Evolutionary conservation across 1,284 basidiomycete species (phyloP).

Genomic region (Pseudozyma flocculosa): DNA sequence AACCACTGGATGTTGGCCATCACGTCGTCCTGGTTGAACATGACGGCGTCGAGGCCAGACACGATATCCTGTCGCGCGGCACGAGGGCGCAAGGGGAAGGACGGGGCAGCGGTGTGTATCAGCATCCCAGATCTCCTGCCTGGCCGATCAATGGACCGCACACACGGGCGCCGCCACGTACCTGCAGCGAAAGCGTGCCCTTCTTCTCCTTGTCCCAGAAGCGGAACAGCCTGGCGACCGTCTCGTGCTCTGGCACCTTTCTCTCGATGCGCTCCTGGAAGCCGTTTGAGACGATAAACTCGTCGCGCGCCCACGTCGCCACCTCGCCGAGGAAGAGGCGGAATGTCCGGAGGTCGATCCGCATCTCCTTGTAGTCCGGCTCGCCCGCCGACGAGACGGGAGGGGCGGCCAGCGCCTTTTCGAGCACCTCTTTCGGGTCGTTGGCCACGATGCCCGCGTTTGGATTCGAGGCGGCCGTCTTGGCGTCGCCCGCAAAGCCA

Average conservation of each 20-base stretch:
- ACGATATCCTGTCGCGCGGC: conserved; percentile 75
- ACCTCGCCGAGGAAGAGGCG: conserved; percentile 86
- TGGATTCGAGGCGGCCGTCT: conserved; percentile 6
- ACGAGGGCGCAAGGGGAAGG: no score
- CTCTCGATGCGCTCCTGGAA: conserved; percentile 56
- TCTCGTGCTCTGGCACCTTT: conserved; percentile 50
- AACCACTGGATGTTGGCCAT: conserved; percentile 99
- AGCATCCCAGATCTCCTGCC: no score
- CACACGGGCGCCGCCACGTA: no score
- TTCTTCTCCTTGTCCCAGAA: conserved; percentile 52
- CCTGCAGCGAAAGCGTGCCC: conserved; percentile 49
- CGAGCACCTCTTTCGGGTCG: conserved; percentile 33
- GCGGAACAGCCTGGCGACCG: conserved; percentile 44
- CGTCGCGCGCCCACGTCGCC: conserved; percentile 92
- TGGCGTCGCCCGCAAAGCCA: conserved; percentile 10
- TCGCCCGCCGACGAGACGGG: conserved; percentile 6
- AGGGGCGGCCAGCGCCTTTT: conserved; percentile 16
- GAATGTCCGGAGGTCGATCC: conserved; percentile 85
- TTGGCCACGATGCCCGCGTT: conserved; percentile 38
- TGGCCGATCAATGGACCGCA: no score
- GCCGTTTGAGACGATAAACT: conserved; percentile 72
- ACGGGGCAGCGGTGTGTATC: no score
- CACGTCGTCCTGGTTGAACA: conserved; percentile 73
- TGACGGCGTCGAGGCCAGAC: conserved; percentile 81
- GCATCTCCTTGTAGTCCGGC: conserved; percentile 66